Evolutionary conservation across 331 rosid genomes (phyloP).

Genomic region (Acacia concinna): DNA sequence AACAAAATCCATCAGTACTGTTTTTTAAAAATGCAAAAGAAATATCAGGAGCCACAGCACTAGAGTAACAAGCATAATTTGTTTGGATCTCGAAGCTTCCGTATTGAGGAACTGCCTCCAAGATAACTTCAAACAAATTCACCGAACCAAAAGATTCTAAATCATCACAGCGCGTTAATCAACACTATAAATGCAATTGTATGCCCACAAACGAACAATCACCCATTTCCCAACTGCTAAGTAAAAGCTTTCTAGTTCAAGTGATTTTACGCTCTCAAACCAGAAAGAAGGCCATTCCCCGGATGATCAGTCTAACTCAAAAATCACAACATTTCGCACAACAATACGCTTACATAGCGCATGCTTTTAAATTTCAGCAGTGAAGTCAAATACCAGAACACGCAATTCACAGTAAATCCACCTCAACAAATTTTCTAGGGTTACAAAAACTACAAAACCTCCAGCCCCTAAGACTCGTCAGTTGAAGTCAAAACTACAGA

Average conservation of each 20-base stretch:
- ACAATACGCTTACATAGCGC: not conserved
- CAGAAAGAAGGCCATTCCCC: not conserved
- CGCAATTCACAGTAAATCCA: not conserved
- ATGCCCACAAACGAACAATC: not conserved
- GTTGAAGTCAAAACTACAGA: not conserved
- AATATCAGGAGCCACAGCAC: not conserved
- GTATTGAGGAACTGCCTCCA: not conserved
- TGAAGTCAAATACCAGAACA: not conserved
- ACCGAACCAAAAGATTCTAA: not conserved
- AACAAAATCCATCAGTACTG: slow-evolving; percentile 17
- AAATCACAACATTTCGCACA: not conserved
- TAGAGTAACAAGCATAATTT: not conserved
- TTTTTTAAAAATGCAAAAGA: not conserved
- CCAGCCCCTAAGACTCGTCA: not conserved
- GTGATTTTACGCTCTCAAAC: not conserved
- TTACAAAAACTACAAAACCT: not conserved
- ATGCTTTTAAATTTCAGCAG: not conserved
- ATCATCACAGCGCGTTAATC: not conserved
- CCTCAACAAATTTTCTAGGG: not conserved
- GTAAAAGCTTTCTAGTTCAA: not conserved
- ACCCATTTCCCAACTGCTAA: not conserved
- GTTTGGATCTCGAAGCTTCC: not conserved
- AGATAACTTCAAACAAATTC: not conserved
- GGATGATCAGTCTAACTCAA: not conserved
- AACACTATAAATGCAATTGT: not conserved